Conservation (phyloP, 164 flowering plant genomes). For the Piper longum region DNA sequence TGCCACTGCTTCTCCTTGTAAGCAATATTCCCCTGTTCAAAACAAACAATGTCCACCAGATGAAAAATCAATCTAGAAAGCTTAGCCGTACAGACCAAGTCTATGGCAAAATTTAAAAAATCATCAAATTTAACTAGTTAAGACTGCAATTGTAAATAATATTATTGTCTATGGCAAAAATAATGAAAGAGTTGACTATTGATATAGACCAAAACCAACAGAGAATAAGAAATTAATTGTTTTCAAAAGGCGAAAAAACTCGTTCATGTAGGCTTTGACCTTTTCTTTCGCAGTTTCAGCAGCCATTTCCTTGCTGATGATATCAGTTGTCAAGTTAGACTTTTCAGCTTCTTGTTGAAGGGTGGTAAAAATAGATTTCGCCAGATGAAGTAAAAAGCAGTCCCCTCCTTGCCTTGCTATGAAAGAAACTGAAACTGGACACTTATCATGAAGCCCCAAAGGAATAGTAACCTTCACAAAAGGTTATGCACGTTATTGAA, state of each 20-base stretch:
- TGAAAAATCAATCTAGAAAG: background rate
- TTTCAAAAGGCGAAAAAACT: background rate
- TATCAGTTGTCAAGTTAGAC: constrained; percentile 28
- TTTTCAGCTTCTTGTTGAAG: constrained; percentile 55
- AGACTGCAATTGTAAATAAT: too few species aligned
- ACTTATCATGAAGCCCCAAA: constrained; percentile 60
- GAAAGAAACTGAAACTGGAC: constrained; percentile 81
- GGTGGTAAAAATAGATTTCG: constrained; percentile 49
- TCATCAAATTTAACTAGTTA: too few species aligned
- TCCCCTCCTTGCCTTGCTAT: constrained; percentile 83
- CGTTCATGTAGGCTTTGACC: constrained; percentile 18
- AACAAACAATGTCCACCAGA: background rate
- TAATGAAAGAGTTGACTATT: too few species aligned
- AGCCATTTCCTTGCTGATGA: constrained; percentile 39
- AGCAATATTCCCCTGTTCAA: constrained; percentile 79
- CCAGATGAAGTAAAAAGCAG: constrained; percentile 72
- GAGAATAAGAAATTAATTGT: too few species aligned
- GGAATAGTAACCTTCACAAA: constrained; percentile 64
- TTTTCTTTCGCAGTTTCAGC: constrained; percentile 94
- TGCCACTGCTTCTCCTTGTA: constrained; percentile 82
- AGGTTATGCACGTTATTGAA: too few species aligned
- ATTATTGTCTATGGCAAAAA: too few species aligned
- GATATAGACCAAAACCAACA: too few species aligned
- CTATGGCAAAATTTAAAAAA: background rate
- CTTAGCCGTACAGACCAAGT: too few species aligned